Evolutionary conservation across 148 eudicot species (phyloP), one percentile per base, ranked within the genome.

Genomic region (Diospyros kaki): DNA sequence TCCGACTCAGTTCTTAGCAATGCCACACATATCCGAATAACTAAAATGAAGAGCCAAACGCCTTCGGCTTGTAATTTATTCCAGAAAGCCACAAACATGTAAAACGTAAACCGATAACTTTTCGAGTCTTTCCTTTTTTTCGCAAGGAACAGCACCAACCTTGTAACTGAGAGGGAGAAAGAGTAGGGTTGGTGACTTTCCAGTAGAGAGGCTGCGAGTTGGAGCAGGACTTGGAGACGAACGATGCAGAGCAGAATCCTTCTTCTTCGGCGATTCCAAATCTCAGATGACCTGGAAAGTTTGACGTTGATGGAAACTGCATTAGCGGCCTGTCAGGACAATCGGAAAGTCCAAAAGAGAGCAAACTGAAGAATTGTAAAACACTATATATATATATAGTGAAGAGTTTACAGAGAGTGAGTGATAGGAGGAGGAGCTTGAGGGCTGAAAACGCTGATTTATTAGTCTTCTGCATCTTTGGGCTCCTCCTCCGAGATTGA

Each of bases 101-200:
- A 77, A 38, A 39, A 46, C 13, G 2, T 0, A 18, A 10, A 71
- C 17, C 7, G 54, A 66, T 8, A 44, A 5, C 0, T 2, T 9
- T 11, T 15, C 62, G 6, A 12, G 9, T 18, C 39, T 69, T 52
- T 52, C 42, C 9, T 56, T 72, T 18, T 14, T 38, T 69, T 69
- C 44, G 46, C 41, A 9, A n/a, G 67, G 4, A 61, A 0, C 50
- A 9, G 28, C 5, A 42, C 58, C 15, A 67, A 93, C 98, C 98
- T 95, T 84, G 80, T 38, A 95, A 89, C 78, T 95, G 97, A 84
- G 88, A 82, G 78, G 98, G 97, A 3, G 98, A 83, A n/a, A 95
- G 91, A 1, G 98, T 92, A 44, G 98, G 98, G 45, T 90, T 87
- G 15, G 88, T 86, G 53, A 87, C 97, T 86, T 90, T 95, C 88